Percentiles rank a stretch among this genome's conserved stretches.
Conservation (phyloP, 768 basidiomycete species). For the Boletus subparvulus region DNA sequence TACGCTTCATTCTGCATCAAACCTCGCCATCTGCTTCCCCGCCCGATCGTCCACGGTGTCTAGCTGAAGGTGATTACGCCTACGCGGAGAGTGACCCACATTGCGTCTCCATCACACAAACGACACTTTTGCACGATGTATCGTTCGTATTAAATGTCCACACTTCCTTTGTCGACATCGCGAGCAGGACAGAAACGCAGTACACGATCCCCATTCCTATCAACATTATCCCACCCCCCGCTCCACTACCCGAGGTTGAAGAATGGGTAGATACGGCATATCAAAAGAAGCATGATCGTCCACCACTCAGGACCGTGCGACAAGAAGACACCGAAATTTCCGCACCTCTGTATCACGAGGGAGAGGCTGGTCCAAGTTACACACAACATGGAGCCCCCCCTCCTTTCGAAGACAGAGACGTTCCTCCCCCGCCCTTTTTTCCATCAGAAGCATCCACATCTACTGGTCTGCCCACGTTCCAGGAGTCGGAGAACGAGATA, state of each 20-base stretch:
- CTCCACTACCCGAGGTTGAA: slow-evolving; percentile 79
- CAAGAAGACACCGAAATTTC: slow-evolving; percentile 61
- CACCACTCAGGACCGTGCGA: slow-evolving; percentile 68
- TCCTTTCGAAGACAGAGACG: slow-evolving; percentile 81
- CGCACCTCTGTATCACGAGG: slow-evolving; percentile 66
- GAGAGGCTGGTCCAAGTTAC: slow-evolving; percentile 76
- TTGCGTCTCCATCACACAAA: slow-evolving; percentile 75
- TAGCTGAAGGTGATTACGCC: slow-evolving; percentile 43
- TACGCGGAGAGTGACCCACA: slow-evolving; percentile 58
- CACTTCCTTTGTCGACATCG: slow-evolving; percentile 74
- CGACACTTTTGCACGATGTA: slow-evolving; percentile 80
- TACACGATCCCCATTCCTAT: slow-evolving; percentile 68
- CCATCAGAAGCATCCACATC: slow-evolving; percentile 61
- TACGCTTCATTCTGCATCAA: slow-evolving; percentile 81
- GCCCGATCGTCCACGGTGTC: slow-evolving; percentile 42
- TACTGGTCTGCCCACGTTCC: slow-evolving; percentile 64
- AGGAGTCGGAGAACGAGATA: slow-evolving; percentile 78
- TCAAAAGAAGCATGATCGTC: slow-evolving; percentile 84
- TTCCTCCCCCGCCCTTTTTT: slow-evolving; percentile 66
- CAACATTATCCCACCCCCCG: slow-evolving; percentile 68
- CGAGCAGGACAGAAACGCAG: slow-evolving; percentile 64
- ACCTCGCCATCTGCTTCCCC: slow-evolving; percentile 51
- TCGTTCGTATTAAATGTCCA: slow-evolving; percentile 73
- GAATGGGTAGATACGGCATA: slow-evolving; percentile 71
- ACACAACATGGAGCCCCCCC: slow-evolving; percentile 67